These are phyloP conservation scores for Lathyrus aphaca DNA, from an alignment of 306 rosid genomes.

Conservation along the genomic window DNA sequence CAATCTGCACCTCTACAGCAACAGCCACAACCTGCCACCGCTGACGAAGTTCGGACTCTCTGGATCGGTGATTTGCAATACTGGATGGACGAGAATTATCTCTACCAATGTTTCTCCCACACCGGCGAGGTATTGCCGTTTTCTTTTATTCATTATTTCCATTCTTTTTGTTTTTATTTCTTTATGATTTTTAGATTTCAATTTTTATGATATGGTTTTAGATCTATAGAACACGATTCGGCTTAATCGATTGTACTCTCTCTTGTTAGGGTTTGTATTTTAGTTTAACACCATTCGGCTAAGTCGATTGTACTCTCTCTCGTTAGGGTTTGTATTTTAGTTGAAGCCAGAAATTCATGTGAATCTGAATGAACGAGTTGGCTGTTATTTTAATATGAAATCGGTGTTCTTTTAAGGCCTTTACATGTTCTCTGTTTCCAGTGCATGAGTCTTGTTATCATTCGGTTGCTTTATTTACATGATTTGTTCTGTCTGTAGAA, in stretches of 20 bases:
- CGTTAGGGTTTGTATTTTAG: background rate
- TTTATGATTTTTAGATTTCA: background rate
- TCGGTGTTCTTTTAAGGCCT: background rate
- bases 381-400: background rate
- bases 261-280: background rate
- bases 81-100: constrained; percentile 94
- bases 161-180: background rate
- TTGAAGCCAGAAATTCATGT: background rate
- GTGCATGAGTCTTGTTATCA: too few species aligned
- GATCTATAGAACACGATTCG: background rate
- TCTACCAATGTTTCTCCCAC: constrained; percentile 62
- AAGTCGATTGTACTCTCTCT: background rate
- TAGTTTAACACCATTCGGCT: background rate
- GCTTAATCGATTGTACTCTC: too few species aligned
- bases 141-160: background rate
- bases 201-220: background rate
- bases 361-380: too few species aligned
- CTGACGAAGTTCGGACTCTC: constrained; percentile 89
- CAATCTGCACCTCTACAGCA: constrained; percentile 49
- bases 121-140: constrained; percentile 74
- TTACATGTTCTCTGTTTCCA: background rate
- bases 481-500: too few species aligned
- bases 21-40: constrained; percentile 47
- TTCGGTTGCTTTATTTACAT: too few species aligned
- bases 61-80: constrained; percentile 98